A percentile compares a stretch with the other conserved stretches of the same genome.
These are phyloP conservation scores for Penicillium angulare DNA, from an alignment of 495 filamentous ascomycete species.

Conservation along the genomic window DNA sequence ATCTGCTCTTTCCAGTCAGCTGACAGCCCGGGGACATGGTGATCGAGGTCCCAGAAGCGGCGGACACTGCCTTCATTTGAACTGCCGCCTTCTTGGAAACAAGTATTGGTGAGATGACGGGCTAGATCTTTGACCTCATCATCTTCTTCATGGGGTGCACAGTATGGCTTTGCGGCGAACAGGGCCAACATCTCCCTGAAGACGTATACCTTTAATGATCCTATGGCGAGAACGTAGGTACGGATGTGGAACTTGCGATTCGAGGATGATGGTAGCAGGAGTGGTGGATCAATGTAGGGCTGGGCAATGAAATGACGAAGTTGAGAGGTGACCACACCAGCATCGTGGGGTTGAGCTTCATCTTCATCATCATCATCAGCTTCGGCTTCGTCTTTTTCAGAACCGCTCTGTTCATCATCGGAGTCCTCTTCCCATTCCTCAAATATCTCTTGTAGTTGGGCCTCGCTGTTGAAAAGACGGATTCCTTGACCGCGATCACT, in stretches of 20 bases:
- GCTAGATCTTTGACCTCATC: constrained; percentile 56
- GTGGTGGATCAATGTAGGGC: constrained; percentile 89
- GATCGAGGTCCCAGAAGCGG: constrained; percentile 67
- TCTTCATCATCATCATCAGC: too few relatives aligned
- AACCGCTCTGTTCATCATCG: constrained; percentile 36
- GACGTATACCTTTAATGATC: constrained; percentile 77
- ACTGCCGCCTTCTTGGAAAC: constrained; percentile 66
- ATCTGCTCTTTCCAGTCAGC: constrained; percentile 57
- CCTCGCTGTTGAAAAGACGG: constrained; percentile 77
- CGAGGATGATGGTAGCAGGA: constrained; percentile 65
- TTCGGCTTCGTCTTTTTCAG: constrained; percentile 36
- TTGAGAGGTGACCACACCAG: constrained; percentile 76
- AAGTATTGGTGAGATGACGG: constrained; percentile 90
- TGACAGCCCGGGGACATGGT: constrained; percentile 32
- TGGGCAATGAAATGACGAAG: constrained; percentile 95
- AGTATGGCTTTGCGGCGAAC: constrained; percentile 74
- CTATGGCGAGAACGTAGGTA: constrained; percentile 80
- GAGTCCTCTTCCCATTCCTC: constrained; percentile 77
- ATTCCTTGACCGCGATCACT: constrained; percentile 94
- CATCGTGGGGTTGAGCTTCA: constrained; percentile 28
- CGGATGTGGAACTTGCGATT: constrained; percentile 91
- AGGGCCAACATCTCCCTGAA: constrained; percentile 89
- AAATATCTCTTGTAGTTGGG: constrained; percentile 78
- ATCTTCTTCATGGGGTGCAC: constrained; percentile 38
- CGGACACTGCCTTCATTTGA: constrained; percentile 59